Conservation (phyloP, 2,329 filamentous ascomycete species). For the Amauroascus verrucosus region DNA sequence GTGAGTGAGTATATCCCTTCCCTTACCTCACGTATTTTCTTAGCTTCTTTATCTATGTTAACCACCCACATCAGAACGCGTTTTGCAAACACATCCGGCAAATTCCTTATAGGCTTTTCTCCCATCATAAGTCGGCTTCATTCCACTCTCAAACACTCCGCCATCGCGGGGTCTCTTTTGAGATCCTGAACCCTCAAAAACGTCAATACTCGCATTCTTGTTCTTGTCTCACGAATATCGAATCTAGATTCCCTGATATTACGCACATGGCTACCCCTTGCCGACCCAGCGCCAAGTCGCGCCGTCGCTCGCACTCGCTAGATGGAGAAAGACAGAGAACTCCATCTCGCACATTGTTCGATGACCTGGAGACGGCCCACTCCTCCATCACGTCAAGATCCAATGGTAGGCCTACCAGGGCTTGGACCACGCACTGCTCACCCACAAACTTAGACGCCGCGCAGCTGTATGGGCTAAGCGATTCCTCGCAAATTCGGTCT, state of each 20-base stretch:
- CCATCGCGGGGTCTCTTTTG: slow-evolving; percentile 17
- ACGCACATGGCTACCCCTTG: neutral
- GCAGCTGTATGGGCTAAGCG: neutral
- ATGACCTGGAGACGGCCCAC: slow-evolving; percentile 18
- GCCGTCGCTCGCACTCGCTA: slow-evolving; percentile 7
- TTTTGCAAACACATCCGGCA: slow-evolving; percentile 14
- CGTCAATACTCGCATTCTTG: slow-evolving; percentile 1
- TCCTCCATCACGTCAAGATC: slow-evolving; percentile 18
- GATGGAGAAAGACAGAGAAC: slow-evolving; percentile 11
- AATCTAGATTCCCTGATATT: neutral
- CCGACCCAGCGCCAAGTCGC: neutral
- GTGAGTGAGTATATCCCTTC: slow-evolving; percentile 15
- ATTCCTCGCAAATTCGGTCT: neutral
- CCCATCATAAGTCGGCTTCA: slow-evolving; percentile 11
- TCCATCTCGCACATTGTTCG: slow-evolving; percentile 16
- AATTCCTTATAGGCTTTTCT: slow-evolving; percentile 13
- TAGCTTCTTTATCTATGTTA: slow-evolving; percentile 7
- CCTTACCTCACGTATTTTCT: neutral
- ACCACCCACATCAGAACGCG: slow-evolving; percentile 16
- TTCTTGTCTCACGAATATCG: neutral
- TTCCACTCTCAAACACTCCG: slow-evolving; percentile 6
- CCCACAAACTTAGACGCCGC: neutral
- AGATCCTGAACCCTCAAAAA: slow-evolving; percentile 15
- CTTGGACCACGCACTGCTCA: neutral
- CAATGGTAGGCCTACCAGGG: slow-evolving; percentile 1